Evolutionary conservation across 176 grass and related monocot genomes (phyloP), one percentile per base, ranked within the genome.

Genomic region (Zizania latifolia): DNA sequence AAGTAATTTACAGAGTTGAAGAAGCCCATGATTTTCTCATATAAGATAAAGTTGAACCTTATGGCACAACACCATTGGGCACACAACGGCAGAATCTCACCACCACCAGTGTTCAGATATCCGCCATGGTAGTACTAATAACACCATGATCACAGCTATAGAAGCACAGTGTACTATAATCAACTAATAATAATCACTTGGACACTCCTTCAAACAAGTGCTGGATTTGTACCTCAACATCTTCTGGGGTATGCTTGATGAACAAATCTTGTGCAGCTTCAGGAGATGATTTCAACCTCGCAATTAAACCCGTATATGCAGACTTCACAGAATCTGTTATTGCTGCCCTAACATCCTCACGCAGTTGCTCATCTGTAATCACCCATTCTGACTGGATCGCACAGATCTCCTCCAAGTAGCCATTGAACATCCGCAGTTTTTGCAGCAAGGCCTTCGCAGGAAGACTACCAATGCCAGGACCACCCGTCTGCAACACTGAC

Each of bases 321-420:
- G 91, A 79, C 45, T 88, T 75, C 37, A 94, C 89, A 0, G 84
- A 77, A 78, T 89, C 79, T 58, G 53, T 6, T 53, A 94, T 81
- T 39, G 86, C 44, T 11, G 78, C 50, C 65, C 80, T 78, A 27
- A 94, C 74, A 62, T 99, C 91, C 1, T 56, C 58, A 17, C 72
- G 62, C 74, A 93, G 55, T 71, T 93, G 90, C 35, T 92, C 94
- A 75, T 97, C 86, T 30, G 84, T 68, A 23, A 97, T 89, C 54
- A 93, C 78, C 94, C 91, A 97, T 38, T 79, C 86, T 0, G 59
- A 58, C 36, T 93, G 94, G 17, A 45, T 77, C 4, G 70, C 50
- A 60, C 86, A 85, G 58, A 91, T 97, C 43, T 97, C 94, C 8
- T 97, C 94, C 61, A 93, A 37, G 63, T 97, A 93, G 36, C 68